Evolutionary conservation across 1,284 basidiomycete species (phyloP), one percentile per base, ranked within the genome.

Genomic region (Stygiomarasmius scandens): DNA sequence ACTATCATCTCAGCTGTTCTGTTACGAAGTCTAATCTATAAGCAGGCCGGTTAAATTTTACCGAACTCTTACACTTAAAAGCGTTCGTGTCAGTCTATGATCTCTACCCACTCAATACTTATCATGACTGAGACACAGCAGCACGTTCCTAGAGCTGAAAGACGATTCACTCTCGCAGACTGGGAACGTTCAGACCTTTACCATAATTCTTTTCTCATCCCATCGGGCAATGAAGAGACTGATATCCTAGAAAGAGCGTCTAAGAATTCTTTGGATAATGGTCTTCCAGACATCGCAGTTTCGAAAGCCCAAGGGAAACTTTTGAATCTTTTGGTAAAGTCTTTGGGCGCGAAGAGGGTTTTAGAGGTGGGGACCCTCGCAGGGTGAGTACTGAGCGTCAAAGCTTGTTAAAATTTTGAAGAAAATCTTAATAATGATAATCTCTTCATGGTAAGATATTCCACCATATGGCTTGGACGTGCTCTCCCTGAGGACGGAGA

Each of bases 351-450:
- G 51, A 84, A 83, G 69, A 67, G 77, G 47, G 73, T 85, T 23
- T 68, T 87, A 34, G 85, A 87, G 63, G 77, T 88, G 49, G 86
- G 85, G 1, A 86, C 85, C 6, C 74, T 87, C 2, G 85, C 82
- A 64, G 85, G 84, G 82, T 84, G 63, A 54, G 77, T 69, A n/a
- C 41, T 23, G 4, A n/a, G 36, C 20, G 19, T 27, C 9, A 6
- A 52, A 24, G 36, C 22, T 5, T 23, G 49, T 32, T 29, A n/a
- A n/a, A n/a, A n/a, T n/a, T n/a, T n/a, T n/a, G n/a, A n/a, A n/a
- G n/a, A n/a, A n/a, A n/a, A n/a, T n/a, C n/a, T n/a, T n/a, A n/a
- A n/a, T n/a, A n/a, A n/a, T n/a, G n/a, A n/a, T 44, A 44, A 22
- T 41, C 54, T 19, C 19, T 12, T 19, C n/a, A 27, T 23, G 12